Evolutionary conservation across 306 rosid species (phyloP).

Genomic region (Oxytropis ochrocephala): DNA sequence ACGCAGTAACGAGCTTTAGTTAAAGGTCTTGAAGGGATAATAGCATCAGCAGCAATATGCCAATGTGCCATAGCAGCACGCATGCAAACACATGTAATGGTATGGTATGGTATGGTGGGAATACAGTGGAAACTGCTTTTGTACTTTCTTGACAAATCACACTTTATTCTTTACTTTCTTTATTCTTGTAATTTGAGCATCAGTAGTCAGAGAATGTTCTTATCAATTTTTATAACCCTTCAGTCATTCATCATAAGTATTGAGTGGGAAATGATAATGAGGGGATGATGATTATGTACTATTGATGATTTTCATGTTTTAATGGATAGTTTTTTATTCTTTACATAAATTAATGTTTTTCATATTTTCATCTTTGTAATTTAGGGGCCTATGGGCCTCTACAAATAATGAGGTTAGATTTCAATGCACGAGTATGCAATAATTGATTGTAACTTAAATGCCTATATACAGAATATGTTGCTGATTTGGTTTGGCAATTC

Average conservation of each 20-base stretch:
- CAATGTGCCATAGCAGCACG: background rate
- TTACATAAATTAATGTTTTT: background rate
- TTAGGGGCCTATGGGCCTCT: background rate
- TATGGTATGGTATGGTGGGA: background rate
- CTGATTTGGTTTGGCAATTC: background rate
- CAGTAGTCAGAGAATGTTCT: constrained; percentile 45
- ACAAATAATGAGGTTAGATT: background rate
- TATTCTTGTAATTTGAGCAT: constrained; percentile 29
- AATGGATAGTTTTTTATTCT: background rate
- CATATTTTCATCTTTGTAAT: background rate
- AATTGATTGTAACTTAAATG: background rate
- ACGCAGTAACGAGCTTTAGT: constrained; percentile 10
- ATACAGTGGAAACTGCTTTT: constrained; percentile 33
- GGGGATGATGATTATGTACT: constrained; percentile 20
- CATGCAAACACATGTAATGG: constrained; percentile 29
- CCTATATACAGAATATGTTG: background rate
- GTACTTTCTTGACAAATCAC: constrained; percentile 27
- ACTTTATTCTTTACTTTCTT: constrained; percentile 33
- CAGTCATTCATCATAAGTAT: constrained; percentile 36
- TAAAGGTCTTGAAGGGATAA: constrained; percentile 16
- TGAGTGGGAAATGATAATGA: constrained; percentile 19
- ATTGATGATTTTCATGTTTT: constrained; percentile 18
- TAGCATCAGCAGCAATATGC: background rate
- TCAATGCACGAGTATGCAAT: background rate
- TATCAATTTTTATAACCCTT: constrained; percentile 28